Evolutionary conservation across 805 yeast species (phyloP), one percentile per base, ranked within the genome.

Genomic region (Groenewaldozyma tartarivorans): DNA sequence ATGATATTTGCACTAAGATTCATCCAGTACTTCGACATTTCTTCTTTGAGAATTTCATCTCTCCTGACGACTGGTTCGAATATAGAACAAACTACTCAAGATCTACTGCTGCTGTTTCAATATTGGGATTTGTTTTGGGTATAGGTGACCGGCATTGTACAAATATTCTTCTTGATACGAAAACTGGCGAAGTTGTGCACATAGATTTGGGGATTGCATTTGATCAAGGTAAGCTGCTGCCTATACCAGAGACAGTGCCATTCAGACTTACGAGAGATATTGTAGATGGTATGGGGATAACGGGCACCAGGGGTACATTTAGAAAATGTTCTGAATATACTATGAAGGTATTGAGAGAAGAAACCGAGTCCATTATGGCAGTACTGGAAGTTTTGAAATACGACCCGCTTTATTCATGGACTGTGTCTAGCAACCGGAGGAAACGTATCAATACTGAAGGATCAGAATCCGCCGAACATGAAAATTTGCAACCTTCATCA

Each of bases 171-270:
- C 55, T 92, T n/a, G 96, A 92, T 57, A 68, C 69, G 37, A 54
- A 58, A n/a, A 71, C 84, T 0, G 97, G 97, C 0, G 96, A 88
- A 51, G 94, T 96, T 0, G 79, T 92, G 20, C 98, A 94, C 57
- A 94, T 92, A 50, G 99, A 92, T 59, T 64, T 92, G 15, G 99
- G 98, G 0, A 88, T 92, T 35, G 94, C 97, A 0, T 92, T 92
- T 64, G 98, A 92, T 57, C 96, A 87, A 53, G 98, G 97, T 0
- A 78, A 74, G 51, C 62, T 77, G 11, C 64, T 92, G 31, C 80
- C 90, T 0, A 74, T 90, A 5, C 98, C 99, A 0, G 99, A 92
- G 54, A 71, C 82, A 0, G 95, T 94, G 4, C 98, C 99, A 3
- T 94, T 92, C 56, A 63, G 99, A 47, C 64, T 94, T 27, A 85